phyloP scores from a whole-genome alignment of 306 rosid genomes.

The Corylus heterophylla region DNA sequence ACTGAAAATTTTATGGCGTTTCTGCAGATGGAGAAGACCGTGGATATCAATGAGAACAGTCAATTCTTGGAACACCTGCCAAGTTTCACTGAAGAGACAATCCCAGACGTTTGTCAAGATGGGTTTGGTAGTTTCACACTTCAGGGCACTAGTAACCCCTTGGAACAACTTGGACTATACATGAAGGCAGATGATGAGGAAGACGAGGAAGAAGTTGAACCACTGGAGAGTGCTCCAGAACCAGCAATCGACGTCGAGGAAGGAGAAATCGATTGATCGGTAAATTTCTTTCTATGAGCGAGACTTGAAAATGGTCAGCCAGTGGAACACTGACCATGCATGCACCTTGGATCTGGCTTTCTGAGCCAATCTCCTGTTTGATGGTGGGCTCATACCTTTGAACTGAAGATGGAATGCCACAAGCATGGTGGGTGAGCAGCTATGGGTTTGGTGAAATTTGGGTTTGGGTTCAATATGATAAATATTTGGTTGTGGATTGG shows the following conservation, averaged over 20 bases:
- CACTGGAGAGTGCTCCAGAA: constrained; percentile 33
- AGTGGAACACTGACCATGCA: background rate
- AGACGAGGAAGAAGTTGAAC: constrained; percentile 67
- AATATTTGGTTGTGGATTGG: constrained; percentile 34
- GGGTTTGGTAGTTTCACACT: constrained; percentile 50
- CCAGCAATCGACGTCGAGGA: constrained; percentile 70
- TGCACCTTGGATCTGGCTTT: background rate
- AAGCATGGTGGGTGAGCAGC: constrained; percentile 26
- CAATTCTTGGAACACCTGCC: constrained; percentile 81
- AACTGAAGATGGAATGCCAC: constrained; percentile 27
- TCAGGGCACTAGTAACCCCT: constrained; percentile 50
- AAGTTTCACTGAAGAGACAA: constrained; percentile 39
- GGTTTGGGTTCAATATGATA: constrained; percentile 36
- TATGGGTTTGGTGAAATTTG: constrained; percentile 32
- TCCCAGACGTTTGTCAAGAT: constrained; percentile 40
- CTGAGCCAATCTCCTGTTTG: background rate
- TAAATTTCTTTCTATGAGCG: constrained; percentile 2
- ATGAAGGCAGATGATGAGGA: constrained; percentile 58
- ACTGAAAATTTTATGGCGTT: constrained; percentile 14
- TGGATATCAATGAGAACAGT: constrained; percentile 78
- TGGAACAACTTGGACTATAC: constrained; percentile 58
- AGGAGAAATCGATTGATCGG: constrained; percentile 65
- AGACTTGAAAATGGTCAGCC: constrained; percentile 23
- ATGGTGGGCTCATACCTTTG: background rate
- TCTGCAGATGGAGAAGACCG: constrained; percentile 84